These are phyloP conservation scores for Epichloe glyceriae DNA, from an alignment of 2,329 filamentous ascomycete genomes.

Conservation along the genomic window DNA sequence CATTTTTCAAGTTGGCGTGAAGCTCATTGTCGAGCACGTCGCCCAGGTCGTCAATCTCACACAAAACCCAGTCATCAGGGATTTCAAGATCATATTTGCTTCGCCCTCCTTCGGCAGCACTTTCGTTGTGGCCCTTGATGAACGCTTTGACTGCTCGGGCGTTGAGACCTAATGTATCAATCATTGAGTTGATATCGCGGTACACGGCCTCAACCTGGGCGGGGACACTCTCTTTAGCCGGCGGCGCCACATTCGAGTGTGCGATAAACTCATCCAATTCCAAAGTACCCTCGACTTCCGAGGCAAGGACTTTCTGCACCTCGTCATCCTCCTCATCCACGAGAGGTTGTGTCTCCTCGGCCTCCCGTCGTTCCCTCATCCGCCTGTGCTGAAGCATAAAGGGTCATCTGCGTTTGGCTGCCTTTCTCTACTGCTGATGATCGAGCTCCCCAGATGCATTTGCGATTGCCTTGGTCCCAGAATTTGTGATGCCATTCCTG, in stretches of 20 bases:
- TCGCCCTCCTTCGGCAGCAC: slow-evolving; percentile 39
- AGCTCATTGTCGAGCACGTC: slow-evolving; percentile 52
- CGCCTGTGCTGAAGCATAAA: slow-evolving; percentile 36
- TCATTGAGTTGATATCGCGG: slow-evolving; percentile 82
- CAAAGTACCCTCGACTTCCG: slow-evolving; percentile 47
- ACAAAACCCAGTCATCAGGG: slow-evolving; percentile 58
- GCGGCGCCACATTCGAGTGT: slow-evolving; percentile 39
- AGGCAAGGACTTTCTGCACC: slow-evolving; percentile 48
- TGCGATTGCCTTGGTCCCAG: slow-evolving; percentile 28
- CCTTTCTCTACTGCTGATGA: slow-evolving; percentile 25
- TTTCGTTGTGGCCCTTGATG: slow-evolving; percentile 52
- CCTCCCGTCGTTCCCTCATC: slow-evolving; percentile 40
- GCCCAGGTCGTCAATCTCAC: slow-evolving; percentile 59
- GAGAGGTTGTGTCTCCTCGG: slow-evolving; percentile 42
- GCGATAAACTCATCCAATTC: slow-evolving; percentile 56
- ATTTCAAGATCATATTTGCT: slow-evolving; percentile 56
- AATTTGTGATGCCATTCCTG: slow-evolving; percentile 43
- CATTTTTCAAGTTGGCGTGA: slow-evolving; percentile 48
- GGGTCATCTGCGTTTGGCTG: slow-evolving; percentile 27
- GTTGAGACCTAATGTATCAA: slow-evolving; percentile 84
- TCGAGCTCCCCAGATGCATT: slow-evolving; percentile 25
- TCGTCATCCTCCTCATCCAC: slow-evolving; percentile 58
- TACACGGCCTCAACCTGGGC: slow-evolving; percentile 56
- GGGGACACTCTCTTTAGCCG: slow-evolving; percentile 43
- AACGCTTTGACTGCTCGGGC: slow-evolving; percentile 51